Percentiles rank a stretch among this genome's conserved stretches.
Evolutionary conservation across 2,329 filamentous ascomycete species (phyloP).

Genomic region (Venturia pyrina): DNA sequence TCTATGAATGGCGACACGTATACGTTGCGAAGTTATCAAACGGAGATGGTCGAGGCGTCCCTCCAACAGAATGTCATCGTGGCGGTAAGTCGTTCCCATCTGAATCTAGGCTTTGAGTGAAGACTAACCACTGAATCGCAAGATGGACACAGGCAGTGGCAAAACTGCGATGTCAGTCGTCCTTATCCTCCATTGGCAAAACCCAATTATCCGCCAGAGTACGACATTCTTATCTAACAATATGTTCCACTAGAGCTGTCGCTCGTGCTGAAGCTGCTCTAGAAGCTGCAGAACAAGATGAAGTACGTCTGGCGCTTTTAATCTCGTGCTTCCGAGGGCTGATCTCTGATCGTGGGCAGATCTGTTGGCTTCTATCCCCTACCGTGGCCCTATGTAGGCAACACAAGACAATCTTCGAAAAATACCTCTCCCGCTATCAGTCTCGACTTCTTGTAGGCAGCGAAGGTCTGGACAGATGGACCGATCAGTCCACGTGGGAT

Average conservation of each 20-base stretch:
- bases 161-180: constrained; percentile 34
- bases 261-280: constrained; percentile 34
- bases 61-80: constrained; percentile 36
- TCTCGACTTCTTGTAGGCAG: constrained; percentile 56
- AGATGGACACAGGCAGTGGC: constrained; percentile 40
- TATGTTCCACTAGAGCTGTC: constrained; percentile 25
- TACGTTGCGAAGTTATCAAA: constrained; percentile 35
- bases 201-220: neutral
- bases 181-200: neutral
- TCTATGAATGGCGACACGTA: neutral
- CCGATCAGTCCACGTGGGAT: constrained; percentile 56
- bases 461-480: constrained; percentile 66
- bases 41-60: constrained; percentile 39
- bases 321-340: no score
- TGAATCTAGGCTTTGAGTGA: no score
- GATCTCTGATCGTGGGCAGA: constrained; percentile 17
- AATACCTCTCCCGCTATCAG: constrained; percentile 37
- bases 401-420: constrained; percentile 27
- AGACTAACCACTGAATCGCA: neutral
- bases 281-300: constrained; percentile 25
- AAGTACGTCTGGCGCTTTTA: constrained; percentile 20
- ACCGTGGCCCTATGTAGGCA: constrained; percentile 37
- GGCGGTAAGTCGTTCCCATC: constrained; percentile 19
- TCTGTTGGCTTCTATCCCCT: constrained; percentile 38
- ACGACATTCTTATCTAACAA: neutral